Base-by-base conservation (phyloP, 108 stramenopile species). In the Stephanodiscus minutulus region DNA sequence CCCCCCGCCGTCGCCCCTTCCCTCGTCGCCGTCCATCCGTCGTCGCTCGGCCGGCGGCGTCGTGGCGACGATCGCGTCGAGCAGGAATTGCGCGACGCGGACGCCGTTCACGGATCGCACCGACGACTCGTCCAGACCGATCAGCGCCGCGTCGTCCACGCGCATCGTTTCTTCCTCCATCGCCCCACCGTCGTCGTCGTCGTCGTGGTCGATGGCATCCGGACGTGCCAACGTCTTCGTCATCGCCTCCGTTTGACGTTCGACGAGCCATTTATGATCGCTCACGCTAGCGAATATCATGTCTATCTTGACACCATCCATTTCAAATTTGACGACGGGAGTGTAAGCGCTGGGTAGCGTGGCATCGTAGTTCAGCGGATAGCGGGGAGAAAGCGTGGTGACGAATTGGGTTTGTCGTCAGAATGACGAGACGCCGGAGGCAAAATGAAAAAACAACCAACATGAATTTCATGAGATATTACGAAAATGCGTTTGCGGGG, bases 41-140 rank as follows among this genome's bases (percentile, higher is more conserved):
- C 31, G 31, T 33, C 31, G 31, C 5, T 5, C 31, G 31, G 5
- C 31, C 31, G 31, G 31, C 31, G 31, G 31, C 31, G 43, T 11
- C 13, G 15, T 17, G 15, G 43, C 11, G 13, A 44, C 11, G 13
- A 44, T 44, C 43, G 43, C 12, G 31, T 72, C 78, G 59, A 43
- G 75, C 82, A 49, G 97, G 67, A 91, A 82, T 70, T 97, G 95
- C 17, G 97, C 95, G 8, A 96, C 96, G 12, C 97, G 76, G 5
- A 94, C 97, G 9, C 98, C 98, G 70, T 98, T 98, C 44, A 98
- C 74, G 20, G 88, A 91, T 53, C 95, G 85, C 13, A 93, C 87
- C 11, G 91, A 87, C 18, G 88, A 73, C 65, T 91, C 88, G 61
- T 99, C 97, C 1, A 92, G 59, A 9, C 80, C 80, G 37, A 81